Percentiles rank a stretch among this genome's conserved stretches.
These are phyloP conservation scores for Monilinia vaccinii-corymbosi DNA, from an alignment of 2,329 filamentous ascomycete genomes.

Conservation along the genomic window DNA sequence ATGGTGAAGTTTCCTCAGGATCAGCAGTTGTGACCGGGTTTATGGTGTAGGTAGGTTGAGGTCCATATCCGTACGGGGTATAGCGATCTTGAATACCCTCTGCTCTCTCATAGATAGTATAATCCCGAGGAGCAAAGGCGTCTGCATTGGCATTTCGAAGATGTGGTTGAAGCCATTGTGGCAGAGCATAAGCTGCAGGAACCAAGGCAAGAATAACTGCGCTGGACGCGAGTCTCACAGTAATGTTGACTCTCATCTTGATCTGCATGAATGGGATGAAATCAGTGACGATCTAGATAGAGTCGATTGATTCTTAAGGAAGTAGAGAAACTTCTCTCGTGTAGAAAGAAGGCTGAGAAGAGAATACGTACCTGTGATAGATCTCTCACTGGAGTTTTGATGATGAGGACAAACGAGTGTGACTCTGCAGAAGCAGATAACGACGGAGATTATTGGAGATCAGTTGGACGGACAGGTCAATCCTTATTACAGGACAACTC, in stretches of 20 bases:
- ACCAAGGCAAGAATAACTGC: slow-evolving; percentile 16
- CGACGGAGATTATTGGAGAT: slow-evolving; percentile 9
- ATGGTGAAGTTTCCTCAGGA: slow-evolving; percentile 11
- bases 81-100: slow-evolving; percentile 19
- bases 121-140: slow-evolving; percentile 18
- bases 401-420: slow-evolving; percentile 4
- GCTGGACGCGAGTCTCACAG: slow-evolving; percentile 15
- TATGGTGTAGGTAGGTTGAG: slow-evolving; percentile 17
- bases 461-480: background rate
- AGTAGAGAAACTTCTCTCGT: background rate
- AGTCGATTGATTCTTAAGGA: background rate
- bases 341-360: background rate
- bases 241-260: slow-evolving; percentile 22
- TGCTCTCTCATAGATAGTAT: slow-evolving; percentile 20
- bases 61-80: slow-evolving; percentile 22
- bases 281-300: background rate
- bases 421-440: slow-evolving; percentile 11
- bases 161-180: slow-evolving; percentile 21
- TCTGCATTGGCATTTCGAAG: slow-evolving; percentile 12
- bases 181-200: slow-evolving; percentile 17
- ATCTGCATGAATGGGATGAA: slow-evolving; percentile 9
- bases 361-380: background rate
- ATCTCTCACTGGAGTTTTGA: slow-evolving; percentile 1
- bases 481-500: background rate
- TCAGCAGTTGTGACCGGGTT: slow-evolving; percentile 9